Percentiles rank a stretch among this genome's conserved stretches.
These are phyloP conservation scores for Aureobasidium lini DNA, from an alignment of 2,329 filamentous ascomycete genomes.

Conservation along the genomic window DNA sequence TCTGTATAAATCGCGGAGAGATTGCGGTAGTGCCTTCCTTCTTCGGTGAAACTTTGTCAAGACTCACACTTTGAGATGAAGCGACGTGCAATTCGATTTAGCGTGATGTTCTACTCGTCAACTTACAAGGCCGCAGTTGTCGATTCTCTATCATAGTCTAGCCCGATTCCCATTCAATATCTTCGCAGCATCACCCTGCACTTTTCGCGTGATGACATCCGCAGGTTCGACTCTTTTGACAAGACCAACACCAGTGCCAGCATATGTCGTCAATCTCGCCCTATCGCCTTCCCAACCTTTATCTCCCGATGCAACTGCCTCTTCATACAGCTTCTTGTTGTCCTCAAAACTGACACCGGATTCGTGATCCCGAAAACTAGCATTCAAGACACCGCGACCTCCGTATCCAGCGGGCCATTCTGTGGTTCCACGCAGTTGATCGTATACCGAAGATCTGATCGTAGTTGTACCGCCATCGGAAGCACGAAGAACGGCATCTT, in stretches of 20 bases:
- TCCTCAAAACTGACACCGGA: constrained; percentile 33
- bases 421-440: constrained; percentile 47
- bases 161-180: background rate
- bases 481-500: constrained; percentile 37
- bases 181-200: constrained; percentile 30
- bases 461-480: constrained; percentile 46
- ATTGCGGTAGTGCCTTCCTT: too few relatives aligned
- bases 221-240: constrained; percentile 44
- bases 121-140: too few relatives aligned
- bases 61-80: too few relatives aligned
- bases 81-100: too few relatives aligned
- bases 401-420: constrained; percentile 52
- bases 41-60: too few relatives aligned
- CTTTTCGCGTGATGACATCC: constrained; percentile 44
- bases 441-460: constrained; percentile 44
- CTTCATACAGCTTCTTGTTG: constrained; percentile 36
- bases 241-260: constrained; percentile 54
- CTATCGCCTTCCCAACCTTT: constrained; percentile 41
- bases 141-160: background rate
- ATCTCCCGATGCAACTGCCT: constrained; percentile 44
- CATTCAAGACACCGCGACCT: constrained; percentile 50
- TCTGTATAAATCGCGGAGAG: too few relatives aligned
- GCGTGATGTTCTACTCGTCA: too few relatives aligned
- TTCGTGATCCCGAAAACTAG: constrained; percentile 39
- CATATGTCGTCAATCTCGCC: constrained; percentile 54